Evolutionary conservation across 805 yeast genomes (phyloP).

Genomic region (Saccharomyces kudriavzevii): DNA sequence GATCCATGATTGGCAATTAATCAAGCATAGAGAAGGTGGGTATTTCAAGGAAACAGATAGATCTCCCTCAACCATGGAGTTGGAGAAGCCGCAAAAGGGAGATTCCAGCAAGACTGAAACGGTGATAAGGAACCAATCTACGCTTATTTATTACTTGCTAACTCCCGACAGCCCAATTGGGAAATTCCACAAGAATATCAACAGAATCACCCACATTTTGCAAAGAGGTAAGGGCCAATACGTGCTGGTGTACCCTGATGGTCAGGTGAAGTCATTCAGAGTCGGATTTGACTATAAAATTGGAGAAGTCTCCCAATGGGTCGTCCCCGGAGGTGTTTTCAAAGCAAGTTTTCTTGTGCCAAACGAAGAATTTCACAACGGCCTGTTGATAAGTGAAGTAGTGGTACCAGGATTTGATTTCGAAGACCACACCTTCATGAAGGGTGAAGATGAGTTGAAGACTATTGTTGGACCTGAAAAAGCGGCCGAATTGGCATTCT

Average conservation of each 20-base stretch:
- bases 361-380: slow-evolving; percentile 31
- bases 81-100: background rate
- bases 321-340: slow-evolving; percentile 53
- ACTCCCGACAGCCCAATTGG: slow-evolving; percentile 46
- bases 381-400: slow-evolving; percentile 46
- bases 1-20: slow-evolving; percentile 31
- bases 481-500: slow-evolving; percentile 33
- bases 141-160: slow-evolving; percentile 45
- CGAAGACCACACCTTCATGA: slow-evolving; percentile 42
- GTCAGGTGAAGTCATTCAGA: slow-evolving; percentile 39
- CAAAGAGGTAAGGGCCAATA: slow-evolving; percentile 51
- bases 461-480: slow-evolving; percentile 33
- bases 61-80: slow-evolving; percentile 36
- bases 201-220: slow-evolving; percentile 48
- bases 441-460: slow-evolving; percentile 27
- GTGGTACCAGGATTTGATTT: slow-evolving; percentile 58
- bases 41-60: slow-evolving; percentile 51
- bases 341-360: slow-evolving; percentile 47
- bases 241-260: slow-evolving; percentile 45
- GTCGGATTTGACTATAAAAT: slow-evolving; percentile 43
- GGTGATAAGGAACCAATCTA: slow-evolving; percentile 36
- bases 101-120: slow-evolving; percentile 1
- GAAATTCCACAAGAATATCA: slow-evolving; percentile 41
- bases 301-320: slow-evolving; percentile 53
- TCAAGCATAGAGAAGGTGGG: slow-evolving; percentile 49